Evolutionary conservation across 176 grass and related monocot genomes (phyloP), one percentile per base, ranked within the genome.

Genomic region (Oryza rufipogon): DNA sequence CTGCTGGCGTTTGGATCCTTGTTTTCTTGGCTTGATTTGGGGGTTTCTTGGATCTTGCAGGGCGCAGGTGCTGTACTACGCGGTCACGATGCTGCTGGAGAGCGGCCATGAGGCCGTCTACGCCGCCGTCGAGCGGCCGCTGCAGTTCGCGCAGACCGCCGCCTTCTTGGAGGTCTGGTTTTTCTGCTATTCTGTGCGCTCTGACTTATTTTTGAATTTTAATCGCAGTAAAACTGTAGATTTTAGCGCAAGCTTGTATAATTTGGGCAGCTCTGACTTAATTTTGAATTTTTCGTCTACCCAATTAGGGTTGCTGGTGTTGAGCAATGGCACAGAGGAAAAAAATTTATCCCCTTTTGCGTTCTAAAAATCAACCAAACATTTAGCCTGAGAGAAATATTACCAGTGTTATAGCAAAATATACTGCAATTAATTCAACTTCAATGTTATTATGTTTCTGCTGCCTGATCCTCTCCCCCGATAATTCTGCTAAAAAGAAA

Each of bases 61-160:
- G 88, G 88, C 75, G 39, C 88, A 90, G 84, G 84, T 90, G 39
- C 69, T 90, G 16, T 87, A 79, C 49, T 64, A 87, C 30, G 79
- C 88, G 15, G 6, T 83, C 15, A 8, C 36, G 23, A 9, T 75
- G 69, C 64, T 90, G 74, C 39, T 23, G 47, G 74, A 68, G 48
- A 33, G 28, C 28, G 84, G 88, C 38, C 88, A 90, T 7, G 30
- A 75, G 80, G 80, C 28, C 30, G 88, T 90, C 3, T 90, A 90
- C 39, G 80, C 46, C 39, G 84, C 88, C 75, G 80, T 90, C 80
- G 75, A 87, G 88, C 69, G 39, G 69, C 84, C 84, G 69, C 80
- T 90, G 69, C 88, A 87, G 69, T 74, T 79, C 63, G 84, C 84
- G 28, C 88, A 87, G 84, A 87, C 88, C 42, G 88, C 84, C 5